Evolutionary conservation across 2,329 filamentous ascomycete genomes (phyloP).

Genomic region (Aureobasidium leucospermi): DNA sequence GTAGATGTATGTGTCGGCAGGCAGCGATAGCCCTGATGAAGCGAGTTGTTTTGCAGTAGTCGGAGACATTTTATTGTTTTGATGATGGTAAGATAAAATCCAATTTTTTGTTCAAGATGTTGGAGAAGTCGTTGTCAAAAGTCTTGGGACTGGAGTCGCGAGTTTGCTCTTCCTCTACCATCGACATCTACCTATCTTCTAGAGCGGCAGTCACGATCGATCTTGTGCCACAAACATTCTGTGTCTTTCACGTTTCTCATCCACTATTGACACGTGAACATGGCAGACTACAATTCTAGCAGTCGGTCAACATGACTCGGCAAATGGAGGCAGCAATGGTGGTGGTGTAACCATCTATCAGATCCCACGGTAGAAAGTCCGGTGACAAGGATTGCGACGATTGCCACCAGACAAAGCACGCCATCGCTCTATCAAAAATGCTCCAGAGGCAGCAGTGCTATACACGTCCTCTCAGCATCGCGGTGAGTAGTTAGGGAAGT

Average conservation of each 20-base stretch:
- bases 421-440: background rate
- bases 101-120: background rate
- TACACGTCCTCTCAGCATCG: background rate
- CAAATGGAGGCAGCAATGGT: background rate
- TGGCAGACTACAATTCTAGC: background rate
- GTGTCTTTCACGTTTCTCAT: background rate
- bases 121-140: constrained; percentile 1
- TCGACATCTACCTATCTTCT: background rate
- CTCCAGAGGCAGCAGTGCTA: background rate
- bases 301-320: background rate
- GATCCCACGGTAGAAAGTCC: background rate
- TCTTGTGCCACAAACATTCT: background rate
- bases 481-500: background rate
- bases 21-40: constrained; percentile 13
- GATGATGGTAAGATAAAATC: background rate
- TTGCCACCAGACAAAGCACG: background rate
- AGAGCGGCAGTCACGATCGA: background rate
- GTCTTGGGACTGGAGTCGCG: constrained; percentile 1
- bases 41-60: constrained; percentile 7
- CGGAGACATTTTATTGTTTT: background rate
- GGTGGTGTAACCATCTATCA: background rate
- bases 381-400: background rate
- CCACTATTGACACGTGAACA: background rate
- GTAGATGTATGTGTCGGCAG: constrained; percentile 45
- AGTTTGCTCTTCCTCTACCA: background rate